These are phyloP conservation scores for Viscum album DNA, from an alignment of 177 flowering plant species.

Conservation along the genomic window DNA sequence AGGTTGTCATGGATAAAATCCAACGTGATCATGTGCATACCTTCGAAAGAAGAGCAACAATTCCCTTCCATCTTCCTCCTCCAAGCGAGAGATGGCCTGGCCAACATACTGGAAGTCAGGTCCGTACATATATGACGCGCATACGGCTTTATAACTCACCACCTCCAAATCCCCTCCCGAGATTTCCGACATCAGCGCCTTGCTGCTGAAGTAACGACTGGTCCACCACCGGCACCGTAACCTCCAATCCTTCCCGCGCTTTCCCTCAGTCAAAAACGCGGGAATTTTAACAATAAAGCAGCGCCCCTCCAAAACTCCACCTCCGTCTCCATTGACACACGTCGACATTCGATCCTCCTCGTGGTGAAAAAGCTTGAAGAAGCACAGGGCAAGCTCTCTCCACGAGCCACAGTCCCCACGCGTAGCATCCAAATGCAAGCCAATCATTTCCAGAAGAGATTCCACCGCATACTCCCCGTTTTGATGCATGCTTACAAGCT, in stretches of 20 bases:
- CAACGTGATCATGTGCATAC: conserved; percentile 33
- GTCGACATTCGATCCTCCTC: conserved; percentile 51
- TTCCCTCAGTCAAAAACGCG: not conserved
- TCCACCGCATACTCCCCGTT: conserved; percentile 43
- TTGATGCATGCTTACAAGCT: conserved; percentile 43
- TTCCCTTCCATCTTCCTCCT: conserved; percentile 22
- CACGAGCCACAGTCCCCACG: conserved; percentile 35
- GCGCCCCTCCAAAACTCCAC: not conserved
- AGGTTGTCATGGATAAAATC: too few relatives aligned
- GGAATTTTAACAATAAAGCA: not conserved
- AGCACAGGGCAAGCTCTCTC: conserved; percentile 58
- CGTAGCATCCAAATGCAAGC: conserved; percentile 69
- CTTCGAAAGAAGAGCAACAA: conserved; percentile 25
- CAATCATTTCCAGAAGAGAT: conserved; percentile 60
- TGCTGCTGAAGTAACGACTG: not conserved
- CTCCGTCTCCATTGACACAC: not conserved
- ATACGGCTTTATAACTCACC: conserved; percentile 59
- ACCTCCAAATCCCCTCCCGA: conserved; percentile 42
- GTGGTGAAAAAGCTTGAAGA: conserved; percentile 31
- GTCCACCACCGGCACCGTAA: not conserved
- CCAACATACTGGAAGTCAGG: conserved; percentile 34
- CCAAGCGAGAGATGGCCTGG: conserved; percentile 20
- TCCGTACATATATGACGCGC: conserved; percentile 60
- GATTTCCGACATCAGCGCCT: not conserved
- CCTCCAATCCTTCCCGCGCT: not conserved